Evolutionary conservation across 2,329 filamentous ascomycete genomes (phyloP).

Genomic region (Alternaria conjuncta): DNA sequence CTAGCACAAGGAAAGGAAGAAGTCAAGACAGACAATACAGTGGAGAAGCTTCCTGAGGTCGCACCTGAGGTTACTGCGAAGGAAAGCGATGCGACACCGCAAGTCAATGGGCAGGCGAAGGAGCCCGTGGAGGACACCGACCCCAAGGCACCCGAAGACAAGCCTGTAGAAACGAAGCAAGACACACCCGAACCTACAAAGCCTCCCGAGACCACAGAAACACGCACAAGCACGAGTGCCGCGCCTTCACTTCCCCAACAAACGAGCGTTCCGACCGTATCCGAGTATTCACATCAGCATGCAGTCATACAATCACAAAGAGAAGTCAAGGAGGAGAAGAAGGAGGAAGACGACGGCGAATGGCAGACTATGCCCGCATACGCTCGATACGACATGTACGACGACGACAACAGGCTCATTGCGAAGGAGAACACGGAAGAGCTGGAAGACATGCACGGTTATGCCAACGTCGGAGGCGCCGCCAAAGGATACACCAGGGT

Average conservation of each 20-base stretch:
- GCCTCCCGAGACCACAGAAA: conserved; percentile 5
- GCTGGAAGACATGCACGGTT: conserved; percentile 73
- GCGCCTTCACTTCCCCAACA: conserved; percentile 14
- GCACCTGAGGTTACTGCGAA: conserved; percentile 7
- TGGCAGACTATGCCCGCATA: conserved; percentile 97
- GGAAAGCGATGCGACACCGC: conserved; percentile 14
- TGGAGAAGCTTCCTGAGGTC: conserved; percentile 8
- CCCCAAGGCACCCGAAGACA: conserved; percentile 11
- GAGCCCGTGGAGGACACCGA: conserved; percentile 14
- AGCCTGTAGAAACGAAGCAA: conserved; percentile 9
- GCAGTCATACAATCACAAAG: conserved; percentile 61
- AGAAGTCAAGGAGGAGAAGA: conserved; percentile 53
- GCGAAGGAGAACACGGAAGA: conserved; percentile 77
- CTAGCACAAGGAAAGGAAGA: conserved; percentile 20
- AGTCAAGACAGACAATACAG: conserved; percentile 11
- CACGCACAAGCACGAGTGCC: conserved; percentile 16
- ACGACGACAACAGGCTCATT: conserved; percentile 87
- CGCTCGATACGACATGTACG: conserved; percentile 92
- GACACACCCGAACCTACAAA: background rate
- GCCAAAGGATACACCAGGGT: conserved; percentile 95
- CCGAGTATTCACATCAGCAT: conserved; percentile 92
- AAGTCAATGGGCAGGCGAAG: conserved; percentile 22
- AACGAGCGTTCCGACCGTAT: conserved; percentile 52
- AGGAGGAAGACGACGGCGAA: conserved; percentile 70
- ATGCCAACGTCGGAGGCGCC: conserved; percentile 81